Percentiles rank a stretch among this genome's conserved stretches.
Evolutionary conservation across 148 eudicot genomes (phyloP).

Genomic region (Fagopyrum homotropicum): DNA sequence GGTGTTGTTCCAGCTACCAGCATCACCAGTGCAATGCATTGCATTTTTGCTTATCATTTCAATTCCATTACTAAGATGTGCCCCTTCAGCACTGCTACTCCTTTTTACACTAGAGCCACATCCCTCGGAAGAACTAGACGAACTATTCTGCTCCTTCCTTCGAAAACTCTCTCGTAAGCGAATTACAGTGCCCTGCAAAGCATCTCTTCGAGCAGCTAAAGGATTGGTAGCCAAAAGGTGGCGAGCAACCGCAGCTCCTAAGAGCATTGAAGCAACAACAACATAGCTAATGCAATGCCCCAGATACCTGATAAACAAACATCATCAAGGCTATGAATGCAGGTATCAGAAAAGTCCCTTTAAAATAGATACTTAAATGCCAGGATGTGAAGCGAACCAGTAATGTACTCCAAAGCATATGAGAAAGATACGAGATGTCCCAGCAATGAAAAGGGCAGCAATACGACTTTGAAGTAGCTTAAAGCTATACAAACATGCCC

Average conservation of each 20-base stretch:
- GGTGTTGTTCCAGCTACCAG: conserved; percentile 51
- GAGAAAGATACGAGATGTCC: conserved; percentile 82
- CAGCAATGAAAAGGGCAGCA: conserved; percentile 86
- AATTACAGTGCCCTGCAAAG: conserved; percentile 88
- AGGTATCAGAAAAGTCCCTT: neutral
- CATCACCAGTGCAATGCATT: conserved; percentile 59
- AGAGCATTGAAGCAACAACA: conserved; percentile 86
- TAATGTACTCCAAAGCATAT: conserved; percentile 98
- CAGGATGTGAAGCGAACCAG: conserved; percentile 52
- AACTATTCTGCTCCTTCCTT: conserved; percentile 79
- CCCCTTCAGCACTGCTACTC: conserved; percentile 95
- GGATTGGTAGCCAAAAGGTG: conserved; percentile 81
- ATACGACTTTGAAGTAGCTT: conserved; percentile 83
- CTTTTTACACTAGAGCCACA: conserved; percentile 94
- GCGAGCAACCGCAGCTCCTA: conserved; percentile 97
- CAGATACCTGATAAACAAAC: conserved; percentile 53
- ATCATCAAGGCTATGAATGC: conserved; percentile 10
- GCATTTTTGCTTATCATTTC: conserved; percentile 28
- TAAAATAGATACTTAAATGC: neutral
- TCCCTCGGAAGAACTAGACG: conserved; percentile 94
- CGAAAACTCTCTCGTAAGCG: conserved; percentile 95
- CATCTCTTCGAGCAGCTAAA: conserved; percentile 96
- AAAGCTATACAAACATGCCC: conserved; percentile 92
- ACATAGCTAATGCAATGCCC: conserved; percentile 98
- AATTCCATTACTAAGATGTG: conserved; percentile 65